Evolutionary conservation across 2,329 filamentous ascomycete genomes (phyloP).

Genomic region (Diaporthe ilicicola): DNA sequence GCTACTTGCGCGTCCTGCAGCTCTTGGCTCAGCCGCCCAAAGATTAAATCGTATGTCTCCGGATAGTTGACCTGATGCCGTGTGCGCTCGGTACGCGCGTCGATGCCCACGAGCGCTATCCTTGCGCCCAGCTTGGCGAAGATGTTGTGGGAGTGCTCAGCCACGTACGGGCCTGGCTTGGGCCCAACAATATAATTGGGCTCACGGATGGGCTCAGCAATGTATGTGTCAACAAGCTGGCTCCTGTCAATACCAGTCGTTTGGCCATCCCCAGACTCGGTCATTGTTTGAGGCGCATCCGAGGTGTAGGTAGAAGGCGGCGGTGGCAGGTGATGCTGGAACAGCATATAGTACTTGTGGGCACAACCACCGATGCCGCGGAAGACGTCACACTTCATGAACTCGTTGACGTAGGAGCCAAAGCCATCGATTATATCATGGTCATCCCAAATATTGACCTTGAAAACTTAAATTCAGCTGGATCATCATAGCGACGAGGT

Average conservation of each 20-base stretch:
- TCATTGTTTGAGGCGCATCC: conserved; percentile 60
- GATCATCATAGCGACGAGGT: no score
- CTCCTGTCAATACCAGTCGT: conserved; percentile 66
- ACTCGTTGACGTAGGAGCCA: conserved; percentile 91
- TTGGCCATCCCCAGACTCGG: conserved; percentile 34
- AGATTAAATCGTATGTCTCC: conserved; percentile 86
- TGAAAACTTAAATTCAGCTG: no score
- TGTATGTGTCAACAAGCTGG: conserved; percentile 79
- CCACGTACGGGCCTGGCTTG: conserved; percentile 88
- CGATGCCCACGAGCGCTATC: conserved; percentile 86
- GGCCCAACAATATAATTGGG: conserved; percentile 80
- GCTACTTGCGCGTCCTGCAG: conserved; percentile 71
- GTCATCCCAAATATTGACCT: conserved; percentile 98
- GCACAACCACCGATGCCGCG: conserved; percentile 89
- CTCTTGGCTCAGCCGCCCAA: conserved; percentile 75
- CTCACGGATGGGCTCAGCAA: conserved; percentile 65
- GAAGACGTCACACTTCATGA: conserved; percentile 92
- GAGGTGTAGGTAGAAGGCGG: conserved; percentile 87
- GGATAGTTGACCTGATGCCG: conserved; percentile 95
- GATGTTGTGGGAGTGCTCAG: conserved; percentile 85
- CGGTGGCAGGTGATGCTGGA: conserved; percentile 92
- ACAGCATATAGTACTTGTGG: conserved; percentile 98
- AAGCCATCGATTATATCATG: conserved; percentile 79
- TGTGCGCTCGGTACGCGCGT: conserved; percentile 90
- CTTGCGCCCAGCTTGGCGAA: conserved; percentile 85